Conservation (phyloP, 1,139 yeast genomes). For the Candida sp. region DNA sequence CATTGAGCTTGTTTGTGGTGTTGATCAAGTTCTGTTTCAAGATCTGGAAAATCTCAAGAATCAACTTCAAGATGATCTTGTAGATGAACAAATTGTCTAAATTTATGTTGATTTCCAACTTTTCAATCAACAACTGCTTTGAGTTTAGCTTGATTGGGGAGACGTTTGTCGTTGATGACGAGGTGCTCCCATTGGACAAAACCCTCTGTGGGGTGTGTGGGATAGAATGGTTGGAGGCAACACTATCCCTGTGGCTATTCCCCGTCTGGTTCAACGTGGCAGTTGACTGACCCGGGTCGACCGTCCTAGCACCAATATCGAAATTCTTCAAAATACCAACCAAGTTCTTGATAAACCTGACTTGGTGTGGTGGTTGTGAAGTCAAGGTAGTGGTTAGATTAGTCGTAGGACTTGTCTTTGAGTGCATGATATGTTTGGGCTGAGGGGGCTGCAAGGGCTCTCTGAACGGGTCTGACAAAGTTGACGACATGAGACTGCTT, state of each 20-base stretch:
- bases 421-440: constrained; percentile 15
- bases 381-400: background rate
- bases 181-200: constrained; percentile 6
- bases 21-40: constrained; percentile 21
- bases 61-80: constrained; percentile 37
- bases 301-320: constrained; percentile 35
- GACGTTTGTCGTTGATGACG: constrained; percentile 12
- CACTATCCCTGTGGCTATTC: constrained; percentile 11
- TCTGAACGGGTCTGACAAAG: constrained; percentile 10
- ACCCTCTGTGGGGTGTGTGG: constrained; percentile 14
- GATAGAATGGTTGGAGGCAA: constrained; percentile 9
- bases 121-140: constrained; percentile 47
- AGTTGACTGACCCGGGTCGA: constrained; percentile 17
- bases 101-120: constrained; percentile 47
- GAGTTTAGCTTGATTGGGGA: constrained; percentile 49
- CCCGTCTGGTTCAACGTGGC: constrained; percentile 11
- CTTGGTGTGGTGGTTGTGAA: constrained; percentile 32
- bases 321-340: constrained; percentile 42
- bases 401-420: background rate
- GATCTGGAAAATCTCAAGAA: constrained; percentile 32
- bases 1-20: constrained; percentile 7
- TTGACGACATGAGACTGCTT: constrained; percentile 1
- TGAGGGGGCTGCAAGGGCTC: constrained; percentile 5
- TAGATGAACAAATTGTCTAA: constrained; percentile 46
- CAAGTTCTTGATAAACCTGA: constrained; percentile 40